Evolutionary conservation across 2,329 filamentous ascomycete genomes (phyloP).

Genomic region (Neoarthrinium moseri): DNA sequence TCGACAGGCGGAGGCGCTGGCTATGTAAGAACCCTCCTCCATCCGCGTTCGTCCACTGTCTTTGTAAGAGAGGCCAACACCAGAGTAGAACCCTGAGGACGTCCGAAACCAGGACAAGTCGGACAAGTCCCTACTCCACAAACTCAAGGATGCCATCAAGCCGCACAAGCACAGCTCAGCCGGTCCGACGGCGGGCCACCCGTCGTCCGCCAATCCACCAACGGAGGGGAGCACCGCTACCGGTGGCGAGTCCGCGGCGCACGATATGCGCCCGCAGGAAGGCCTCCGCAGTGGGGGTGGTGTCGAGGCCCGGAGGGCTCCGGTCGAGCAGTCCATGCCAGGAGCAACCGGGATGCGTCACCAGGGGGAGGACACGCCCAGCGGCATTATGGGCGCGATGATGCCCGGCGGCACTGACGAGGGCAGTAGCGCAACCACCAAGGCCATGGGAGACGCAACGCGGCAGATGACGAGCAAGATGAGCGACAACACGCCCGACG

Average conservation of each 20-base stretch:
- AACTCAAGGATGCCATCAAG: slow-evolving; percentile 1
- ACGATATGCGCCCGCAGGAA: neutral
- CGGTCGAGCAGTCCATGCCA: neutral
- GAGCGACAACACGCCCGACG: neutral
- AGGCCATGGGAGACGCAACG: neutral
- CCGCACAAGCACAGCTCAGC: neutral
- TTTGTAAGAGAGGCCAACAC: no score
- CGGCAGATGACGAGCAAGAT: neutral
- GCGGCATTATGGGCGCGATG: neutral
- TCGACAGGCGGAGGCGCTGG: neutral
- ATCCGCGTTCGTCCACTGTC: no score
- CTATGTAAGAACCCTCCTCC: neutral
- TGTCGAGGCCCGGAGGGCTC: neutral
- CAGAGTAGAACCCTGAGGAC: neutral
- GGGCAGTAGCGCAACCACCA: neutral
- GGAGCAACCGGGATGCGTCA: neutral
- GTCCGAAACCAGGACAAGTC: neutral
- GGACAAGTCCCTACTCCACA: neutral
- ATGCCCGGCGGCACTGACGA: neutral
- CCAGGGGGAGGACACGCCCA: slow-evolving; percentile 1
- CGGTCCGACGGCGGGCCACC: neutral
- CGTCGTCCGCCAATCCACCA: no score
- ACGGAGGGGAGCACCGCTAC: no score
- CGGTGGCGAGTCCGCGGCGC: slow-evolving; percentile 1
- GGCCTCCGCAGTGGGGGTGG: neutral